Conservation (phyloP, 352 stramenopile species). For the Phytophthora nicotianae region DNA sequence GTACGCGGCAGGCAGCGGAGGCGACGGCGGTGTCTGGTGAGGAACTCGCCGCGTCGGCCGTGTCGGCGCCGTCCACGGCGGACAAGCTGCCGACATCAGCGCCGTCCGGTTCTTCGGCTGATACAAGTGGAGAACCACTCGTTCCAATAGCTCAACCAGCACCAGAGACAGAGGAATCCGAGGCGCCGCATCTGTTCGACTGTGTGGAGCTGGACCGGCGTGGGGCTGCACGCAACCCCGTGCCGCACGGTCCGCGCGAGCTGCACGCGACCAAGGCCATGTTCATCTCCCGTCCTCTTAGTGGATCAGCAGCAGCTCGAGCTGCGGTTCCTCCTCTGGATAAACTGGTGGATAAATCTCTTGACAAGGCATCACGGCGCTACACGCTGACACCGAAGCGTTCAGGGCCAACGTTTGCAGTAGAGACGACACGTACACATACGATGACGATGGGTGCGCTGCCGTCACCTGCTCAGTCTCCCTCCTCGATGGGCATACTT, state of each 20-base stretch:
- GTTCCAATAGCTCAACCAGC: background rate
- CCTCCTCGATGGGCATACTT: slow-evolving; percentile 25
- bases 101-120: slow-evolving; percentile 7
- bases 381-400: slow-evolving; percentile 48
- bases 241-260: slow-evolving; percentile 62
- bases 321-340: slow-evolving; percentile 19
- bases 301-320: slow-evolving; percentile 22
- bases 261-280: slow-evolving; percentile 73
- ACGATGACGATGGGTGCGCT: slow-evolving; percentile 42
- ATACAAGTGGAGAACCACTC: slow-evolving; percentile 13
- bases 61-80: background rate
- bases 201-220: slow-evolving; percentile 58
- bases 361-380: slow-evolving; percentile 33
- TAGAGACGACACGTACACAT: slow-evolving; percentile 39
- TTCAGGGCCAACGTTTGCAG: slow-evolving; percentile 32
- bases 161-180: slow-evolving; percentile 23
- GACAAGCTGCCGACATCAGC: slow-evolving; percentile 12
- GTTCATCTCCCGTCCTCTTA: slow-evolving; percentile 64
- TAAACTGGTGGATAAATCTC: slow-evolving; percentile 22
- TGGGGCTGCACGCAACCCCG: slow-evolving; percentile 22
- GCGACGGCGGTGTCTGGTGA: slow-evolving; percentile 3
- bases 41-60: background rate
- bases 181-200: slow-evolving; percentile 63
- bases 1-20: slow-evolving; percentile 15
- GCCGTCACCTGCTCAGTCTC: slow-evolving; percentile 38